Evolutionary conservation across 345 rosid genomes (phyloP).

Genomic region (Lepidium africanum): DNA sequence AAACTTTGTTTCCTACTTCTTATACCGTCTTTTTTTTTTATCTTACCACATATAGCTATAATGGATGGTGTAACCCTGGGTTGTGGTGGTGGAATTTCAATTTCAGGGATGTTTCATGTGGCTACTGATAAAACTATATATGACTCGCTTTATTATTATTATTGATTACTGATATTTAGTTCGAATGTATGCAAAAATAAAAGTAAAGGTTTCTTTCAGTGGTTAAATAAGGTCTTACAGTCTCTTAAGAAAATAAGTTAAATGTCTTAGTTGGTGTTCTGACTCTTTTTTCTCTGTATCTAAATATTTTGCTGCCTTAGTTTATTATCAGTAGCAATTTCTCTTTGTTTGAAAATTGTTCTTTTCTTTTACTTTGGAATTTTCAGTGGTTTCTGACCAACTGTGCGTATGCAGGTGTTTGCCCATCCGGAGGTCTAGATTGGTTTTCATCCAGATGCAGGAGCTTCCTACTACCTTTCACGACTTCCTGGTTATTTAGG

Average conservation of each 20-base stretch:
- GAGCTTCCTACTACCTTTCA: slow-evolving; percentile 89
- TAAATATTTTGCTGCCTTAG: no score
- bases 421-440: slow-evolving; percentile 71
- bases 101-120: slow-evolving; percentile 71
- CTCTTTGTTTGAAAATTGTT: no score
- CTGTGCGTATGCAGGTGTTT: slow-evolving; percentile 39
- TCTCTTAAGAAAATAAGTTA: no score
- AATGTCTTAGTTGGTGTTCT: no score
- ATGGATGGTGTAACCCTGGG: slow-evolving; percentile 74
- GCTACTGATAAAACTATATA: slow-evolving; percentile 79
- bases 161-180: neutral
- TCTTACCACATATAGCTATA: slow-evolving; percentile 57
- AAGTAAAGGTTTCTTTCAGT: neutral
- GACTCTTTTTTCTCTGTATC: no score
- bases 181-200: neutral
- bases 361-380: no score
- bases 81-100: slow-evolving; percentile 69
- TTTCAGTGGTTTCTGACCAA: neutral
- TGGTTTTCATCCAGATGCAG: slow-evolving; percentile 90
- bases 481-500: slow-evolving; percentile 83
- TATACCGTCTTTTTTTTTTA: neutral
- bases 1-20: neutral
- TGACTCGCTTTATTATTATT: slow-evolving; percentile 16
- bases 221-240: no score
- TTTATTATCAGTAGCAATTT: no score